Percentiles rank a stretch among this genome's conserved stretches.
These are phyloP conservation scores for Eucalyptus caleyi DNA, from an alignment of 345 rosid species.

Conservation along the genomic window DNA sequence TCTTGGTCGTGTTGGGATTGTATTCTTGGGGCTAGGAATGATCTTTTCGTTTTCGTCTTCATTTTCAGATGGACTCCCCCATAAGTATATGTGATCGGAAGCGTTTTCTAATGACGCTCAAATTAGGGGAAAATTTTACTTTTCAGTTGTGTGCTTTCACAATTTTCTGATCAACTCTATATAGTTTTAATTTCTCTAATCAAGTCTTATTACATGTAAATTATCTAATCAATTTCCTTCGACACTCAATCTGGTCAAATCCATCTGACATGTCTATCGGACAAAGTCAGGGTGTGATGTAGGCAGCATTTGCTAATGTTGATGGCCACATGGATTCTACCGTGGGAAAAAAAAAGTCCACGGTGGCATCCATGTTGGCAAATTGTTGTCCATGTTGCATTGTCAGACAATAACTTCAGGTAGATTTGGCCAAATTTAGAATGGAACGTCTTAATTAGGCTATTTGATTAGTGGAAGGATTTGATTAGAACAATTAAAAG, in stretches of 20 bases:
- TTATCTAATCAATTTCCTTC: not conserved
- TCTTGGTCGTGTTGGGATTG: not conserved
- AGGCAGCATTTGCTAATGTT: not conserved
- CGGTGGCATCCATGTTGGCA: not conserved
- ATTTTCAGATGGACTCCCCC: not conserved
- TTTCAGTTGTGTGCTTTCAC: not conserved
- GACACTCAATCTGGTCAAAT: not conserved
- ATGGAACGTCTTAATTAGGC: not conserved
- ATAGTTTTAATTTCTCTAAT: not conserved
- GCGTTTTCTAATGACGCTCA: not conserved
- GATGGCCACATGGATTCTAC: not conserved
- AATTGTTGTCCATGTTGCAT: not conserved
- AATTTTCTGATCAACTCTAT: not conserved
- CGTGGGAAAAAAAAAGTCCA: not conserved
- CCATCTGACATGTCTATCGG: not conserved
- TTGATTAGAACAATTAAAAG: not conserved
- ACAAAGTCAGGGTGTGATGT: not conserved
- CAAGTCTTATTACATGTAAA: not conserved
- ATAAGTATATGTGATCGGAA: not conserved
- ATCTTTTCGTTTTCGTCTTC: not conserved
- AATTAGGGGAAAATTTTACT: not conserved
- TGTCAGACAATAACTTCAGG: not conserved
- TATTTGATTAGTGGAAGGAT: not conserved
- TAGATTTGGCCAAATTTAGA: not conserved
- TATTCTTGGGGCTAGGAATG: not conserved